Evolutionary conservation across 225 moss, liverwort and hornwort species (phyloP), one percentile per base, ranked within the genome.

Genomic region (Rhytidiadelphus loreus): DNA sequence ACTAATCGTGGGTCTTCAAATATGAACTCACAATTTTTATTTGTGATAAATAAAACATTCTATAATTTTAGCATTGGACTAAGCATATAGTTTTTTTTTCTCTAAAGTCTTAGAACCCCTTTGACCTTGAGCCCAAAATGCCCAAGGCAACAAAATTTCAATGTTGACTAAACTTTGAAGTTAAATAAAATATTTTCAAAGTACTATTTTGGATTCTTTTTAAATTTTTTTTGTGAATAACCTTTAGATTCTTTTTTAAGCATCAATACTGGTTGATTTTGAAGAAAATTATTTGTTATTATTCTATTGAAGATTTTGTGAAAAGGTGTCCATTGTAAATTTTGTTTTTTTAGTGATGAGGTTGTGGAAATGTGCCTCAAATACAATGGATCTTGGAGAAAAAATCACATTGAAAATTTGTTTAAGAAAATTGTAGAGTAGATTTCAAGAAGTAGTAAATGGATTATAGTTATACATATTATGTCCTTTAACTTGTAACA

Each of bases 31-130:
- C 28, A 29, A 72, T 0, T 44, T 28, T 44, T 9, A 9, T 44
- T 8, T 10, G 3, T 15, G 9, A 72, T 70, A 41, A 70, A 15
- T 70, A 25, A 39, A 41, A 25, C 3, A 25, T 25, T 41, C 3
- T 7, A 1, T 3, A 3, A 10, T 14, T 69, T 25, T 41, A 44
- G 6, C 46, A 46, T 46, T 2, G 9, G 2, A 6, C 1, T 17
- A 3, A 46, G 11, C 44, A 1, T 41, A 24, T 39, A 3, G 8
- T 13, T 69, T 69, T 7, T 4, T 13, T n/a, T 69, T 37, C 39
- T 3, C 4, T 14, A 41, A 41, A 70, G 41, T 41, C 25, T 25
- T 8, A 13, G 3, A 7, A 1, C 2, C 26, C 9, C 4, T 41
- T 3, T 25, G 3, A 43, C 26, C 5, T 41, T 15, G 7, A 26